These are phyloP conservation scores for Yarrowia deformans DNA, from an alignment of 805 yeast genomes.

Conservation along the genomic window DNA sequence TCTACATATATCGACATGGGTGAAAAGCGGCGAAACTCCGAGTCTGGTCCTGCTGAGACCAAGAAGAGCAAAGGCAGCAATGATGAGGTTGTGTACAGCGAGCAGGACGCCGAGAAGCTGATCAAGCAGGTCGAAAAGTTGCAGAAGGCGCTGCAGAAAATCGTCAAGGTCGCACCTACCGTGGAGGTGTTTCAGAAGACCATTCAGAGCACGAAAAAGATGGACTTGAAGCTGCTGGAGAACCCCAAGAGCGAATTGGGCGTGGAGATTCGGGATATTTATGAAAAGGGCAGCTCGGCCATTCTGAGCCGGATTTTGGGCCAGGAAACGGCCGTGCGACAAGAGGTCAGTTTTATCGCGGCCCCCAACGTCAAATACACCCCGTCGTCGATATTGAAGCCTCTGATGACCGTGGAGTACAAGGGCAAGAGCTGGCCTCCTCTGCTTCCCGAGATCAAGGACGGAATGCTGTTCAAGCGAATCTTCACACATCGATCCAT, in stretches of 20 bases:
- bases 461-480: slow-evolving; percentile 64
- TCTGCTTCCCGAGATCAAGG: slow-evolving; percentile 68
- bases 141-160: slow-evolving; percentile 42
- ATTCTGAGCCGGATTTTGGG: slow-evolving; percentile 19
- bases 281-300: not conserved
- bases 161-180: slow-evolving; percentile 29
- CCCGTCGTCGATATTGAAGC: slow-evolving; percentile 12
- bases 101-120: slow-evolving; percentile 22
- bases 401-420: slow-evolving; percentile 8
- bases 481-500: slow-evolving; percentile 83
- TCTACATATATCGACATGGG: slow-evolving; percentile 4
- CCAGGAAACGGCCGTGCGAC: not conserved
- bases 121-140: slow-evolving; percentile 19
- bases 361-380: slow-evolving; percentile 11
- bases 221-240: slow-evolving; percentile 26
- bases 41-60: not conserved
- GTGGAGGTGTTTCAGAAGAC: slow-evolving; percentile 15
- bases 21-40: slow-evolving; percentile 16
- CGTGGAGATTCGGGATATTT: slow-evolving; percentile 16
- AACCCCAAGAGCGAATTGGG: slow-evolving; percentile 27
- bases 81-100: not conserved
- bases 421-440: slow-evolving; percentile 61
- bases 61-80: slow-evolving; percentile 4
- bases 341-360: not conserved
- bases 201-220: not conserved